A percentile compares a stretch with the other conserved stretches of the same genome.
Conservation (phyloP, 2,329 filamentous ascomycete genomes). For the Claviceps sp. region DNA sequence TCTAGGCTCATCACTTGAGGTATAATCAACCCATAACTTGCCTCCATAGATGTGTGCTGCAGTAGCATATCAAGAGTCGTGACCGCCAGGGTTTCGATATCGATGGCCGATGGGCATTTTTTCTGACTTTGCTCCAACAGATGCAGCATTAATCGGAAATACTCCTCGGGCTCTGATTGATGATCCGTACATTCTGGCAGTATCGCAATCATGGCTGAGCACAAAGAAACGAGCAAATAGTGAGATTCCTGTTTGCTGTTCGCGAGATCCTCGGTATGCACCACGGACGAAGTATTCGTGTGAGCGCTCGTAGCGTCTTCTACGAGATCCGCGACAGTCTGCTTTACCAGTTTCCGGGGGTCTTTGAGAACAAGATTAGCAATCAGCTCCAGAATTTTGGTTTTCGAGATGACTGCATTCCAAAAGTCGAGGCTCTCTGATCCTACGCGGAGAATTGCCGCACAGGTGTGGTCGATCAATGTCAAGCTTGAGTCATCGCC, state of each 20-base stretch:
- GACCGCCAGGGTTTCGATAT: slow-evolving; percentile 17
- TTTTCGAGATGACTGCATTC: slow-evolving; percentile 12
- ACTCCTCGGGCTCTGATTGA: slow-evolving; percentile 28
- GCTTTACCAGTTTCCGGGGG: slow-evolving; percentile 14
- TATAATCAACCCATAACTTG: slow-evolving; percentile 9
- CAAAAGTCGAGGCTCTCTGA: slow-evolving; percentile 16
- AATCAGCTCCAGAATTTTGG: slow-evolving; percentile 12
- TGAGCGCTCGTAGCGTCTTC: slow-evolving; percentile 14
- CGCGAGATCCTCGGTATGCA: not conserved
- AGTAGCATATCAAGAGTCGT: slow-evolving; percentile 22
- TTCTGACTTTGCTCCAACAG: not conserved
- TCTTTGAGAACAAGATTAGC: slow-evolving; percentile 17
- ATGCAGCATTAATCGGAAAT: slow-evolving; percentile 26
- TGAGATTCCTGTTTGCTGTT: not conserved
- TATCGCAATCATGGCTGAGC: slow-evolving; percentile 19
- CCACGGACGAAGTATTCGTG: slow-evolving; percentile 4
- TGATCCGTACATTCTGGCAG: slow-evolving; percentile 18
- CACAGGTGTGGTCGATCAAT: slow-evolving; percentile 15
- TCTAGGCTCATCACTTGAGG: not conserved
- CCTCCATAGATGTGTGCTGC: slow-evolving; percentile 27
- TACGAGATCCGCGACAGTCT: slow-evolving; percentile 20
- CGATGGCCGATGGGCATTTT: slow-evolving; percentile 15
- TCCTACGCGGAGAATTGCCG: slow-evolving; percentile 17
- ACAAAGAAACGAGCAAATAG: slow-evolving; percentile 15
- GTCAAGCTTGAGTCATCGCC: slow-evolving; percentile 13